A percentile compares a stretch with the other conserved stretches of the same genome.
Evolutionary conservation across 441 rosid genomes (phyloP).

Genomic region (Lepidium campestre): DNA sequence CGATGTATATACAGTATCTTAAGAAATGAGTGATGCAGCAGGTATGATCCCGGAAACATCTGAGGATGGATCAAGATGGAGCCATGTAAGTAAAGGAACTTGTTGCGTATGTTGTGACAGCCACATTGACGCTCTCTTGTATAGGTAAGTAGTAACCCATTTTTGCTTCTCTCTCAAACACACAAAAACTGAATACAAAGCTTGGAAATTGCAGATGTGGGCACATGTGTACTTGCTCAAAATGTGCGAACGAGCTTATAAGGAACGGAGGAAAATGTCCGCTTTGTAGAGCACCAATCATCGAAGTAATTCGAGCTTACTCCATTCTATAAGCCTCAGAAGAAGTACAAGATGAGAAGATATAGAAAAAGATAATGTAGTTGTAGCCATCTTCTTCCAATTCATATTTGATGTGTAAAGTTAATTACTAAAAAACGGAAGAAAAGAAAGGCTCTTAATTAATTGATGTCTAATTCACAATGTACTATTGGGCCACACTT

Average conservation of each 20-base stretch:
- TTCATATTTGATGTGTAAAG: conserved; percentile 15
- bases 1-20: not conserved
- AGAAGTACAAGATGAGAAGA: not conserved
- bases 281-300: conserved; percentile 88
- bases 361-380: conserved; percentile 11
- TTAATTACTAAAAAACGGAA: not conserved
- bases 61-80: conserved; percentile 84
- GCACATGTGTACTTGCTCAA: conserved; percentile 96
- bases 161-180: not conserved
- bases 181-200: not conserved
- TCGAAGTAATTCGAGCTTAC: conserved; percentile 92
- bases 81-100: conserved; percentile 82
- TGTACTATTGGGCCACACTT: not conserved
- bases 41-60: conserved; percentile 68
- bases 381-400: conserved; percentile 19
- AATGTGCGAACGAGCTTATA: conserved; percentile 85
- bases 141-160: conserved; percentile 52
- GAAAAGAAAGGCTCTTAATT: not conserved
- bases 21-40: conserved; percentile 22
- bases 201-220: conserved; percentile 64
- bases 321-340: conserved; percentile 58
- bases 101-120: conserved; percentile 93
- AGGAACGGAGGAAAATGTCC: conserved; percentile 94
- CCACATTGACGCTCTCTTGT: conserved; percentile 90
- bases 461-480: not conserved